phyloP scores from a whole-genome alignment of 305 asterid species.

The Fraxinus nigra region DNA sequence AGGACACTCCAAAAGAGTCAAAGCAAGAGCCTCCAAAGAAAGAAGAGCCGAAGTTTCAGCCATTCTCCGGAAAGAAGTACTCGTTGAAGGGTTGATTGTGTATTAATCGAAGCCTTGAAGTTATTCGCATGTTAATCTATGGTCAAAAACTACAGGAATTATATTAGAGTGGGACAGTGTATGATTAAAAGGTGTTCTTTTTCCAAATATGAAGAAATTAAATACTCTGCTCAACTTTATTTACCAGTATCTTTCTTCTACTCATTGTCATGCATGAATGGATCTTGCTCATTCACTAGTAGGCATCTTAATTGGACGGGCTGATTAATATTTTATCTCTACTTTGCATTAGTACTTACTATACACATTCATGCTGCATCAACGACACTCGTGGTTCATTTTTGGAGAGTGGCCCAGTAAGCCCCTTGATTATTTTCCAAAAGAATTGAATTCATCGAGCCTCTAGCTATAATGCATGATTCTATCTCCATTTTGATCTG shows the following conservation, averaged over 20 bases:
- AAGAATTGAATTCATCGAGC: too few species aligned
- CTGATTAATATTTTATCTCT: not conserved
- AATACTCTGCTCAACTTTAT: not conserved
- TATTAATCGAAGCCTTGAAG: constrained; percentile 13
- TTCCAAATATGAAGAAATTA: constrained; percentile 8
- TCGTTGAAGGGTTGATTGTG: constrained; percentile 69
- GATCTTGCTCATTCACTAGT: not conserved
- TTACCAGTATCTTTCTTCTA: not conserved
- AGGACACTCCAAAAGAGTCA: constrained; percentile 71
- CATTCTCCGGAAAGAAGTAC: constrained; percentile 91
- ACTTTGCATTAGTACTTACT: not conserved
- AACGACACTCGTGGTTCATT: not conserved
- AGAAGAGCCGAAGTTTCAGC: constrained; percentile 84
- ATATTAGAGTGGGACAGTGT: constrained; percentile 12
- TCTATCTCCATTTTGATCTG: not conserved
- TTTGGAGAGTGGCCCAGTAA: not conserved
- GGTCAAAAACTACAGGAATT: constrained; percentile 17
- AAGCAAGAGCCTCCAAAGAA: constrained; percentile 66
- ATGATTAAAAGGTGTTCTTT: constrained; percentile 14
- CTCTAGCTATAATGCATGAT: too few species aligned
- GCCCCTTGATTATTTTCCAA: not conserved
- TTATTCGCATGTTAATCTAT: not conserved
- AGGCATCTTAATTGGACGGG: not conserved
- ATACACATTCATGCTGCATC: not conserved
- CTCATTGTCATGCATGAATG: not conserved